phyloP scores from a whole-genome alignment of 2,329 filamentous ascomycete species.

The Trichocomaceae sp. region DNA sequence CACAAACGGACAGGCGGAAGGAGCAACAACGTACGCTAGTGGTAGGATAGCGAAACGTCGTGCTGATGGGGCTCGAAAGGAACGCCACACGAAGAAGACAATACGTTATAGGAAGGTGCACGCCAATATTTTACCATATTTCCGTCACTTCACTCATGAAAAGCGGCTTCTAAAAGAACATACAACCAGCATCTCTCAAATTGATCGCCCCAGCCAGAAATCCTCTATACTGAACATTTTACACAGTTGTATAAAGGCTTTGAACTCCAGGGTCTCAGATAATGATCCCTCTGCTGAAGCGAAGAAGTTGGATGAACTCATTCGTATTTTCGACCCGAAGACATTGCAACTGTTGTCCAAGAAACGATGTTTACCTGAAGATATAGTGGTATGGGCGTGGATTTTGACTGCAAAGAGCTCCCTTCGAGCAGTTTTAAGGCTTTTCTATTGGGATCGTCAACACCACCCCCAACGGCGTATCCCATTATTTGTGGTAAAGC shows the following conservation, averaged over 20 bases:
- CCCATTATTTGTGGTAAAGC: slow-evolving; percentile 43
- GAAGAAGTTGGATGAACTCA: slow-evolving; percentile 21
- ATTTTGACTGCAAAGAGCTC: slow-evolving; percentile 34
- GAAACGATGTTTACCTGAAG: slow-evolving; percentile 30
- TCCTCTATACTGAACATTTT: slow-evolving; percentile 29
- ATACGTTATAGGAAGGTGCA: not conserved
- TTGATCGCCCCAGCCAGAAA: not conserved
- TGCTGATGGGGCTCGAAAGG: not conserved
- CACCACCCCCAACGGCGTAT: slow-evolving; percentile 18
- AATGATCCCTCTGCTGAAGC: slow-evolving; percentile 15
- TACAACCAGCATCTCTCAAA: not conserved
- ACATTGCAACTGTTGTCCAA: slow-evolving; percentile 24
- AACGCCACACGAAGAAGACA: not conserved
- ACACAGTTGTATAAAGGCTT: slow-evolving; percentile 26
- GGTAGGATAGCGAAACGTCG: not conserved
- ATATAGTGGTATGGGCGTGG: slow-evolving; percentile 44
- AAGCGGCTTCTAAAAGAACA: too few species aligned
- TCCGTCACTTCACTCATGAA: slow-evolving; percentile 4
- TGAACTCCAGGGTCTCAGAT: not conserved
- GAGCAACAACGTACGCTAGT: not conserved
- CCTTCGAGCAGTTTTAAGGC: slow-evolving; percentile 31
- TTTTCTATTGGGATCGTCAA: slow-evolving; percentile 27
- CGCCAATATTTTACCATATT: not conserved
- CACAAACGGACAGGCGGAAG: not conserved
- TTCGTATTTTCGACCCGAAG: slow-evolving; percentile 26